A percentile compares a stretch with the other conserved stretches of the same genome.
phyloP scores from a whole-genome alignment of 495 filamentous ascomycete species.

The Daldinia grandis region DNA sequence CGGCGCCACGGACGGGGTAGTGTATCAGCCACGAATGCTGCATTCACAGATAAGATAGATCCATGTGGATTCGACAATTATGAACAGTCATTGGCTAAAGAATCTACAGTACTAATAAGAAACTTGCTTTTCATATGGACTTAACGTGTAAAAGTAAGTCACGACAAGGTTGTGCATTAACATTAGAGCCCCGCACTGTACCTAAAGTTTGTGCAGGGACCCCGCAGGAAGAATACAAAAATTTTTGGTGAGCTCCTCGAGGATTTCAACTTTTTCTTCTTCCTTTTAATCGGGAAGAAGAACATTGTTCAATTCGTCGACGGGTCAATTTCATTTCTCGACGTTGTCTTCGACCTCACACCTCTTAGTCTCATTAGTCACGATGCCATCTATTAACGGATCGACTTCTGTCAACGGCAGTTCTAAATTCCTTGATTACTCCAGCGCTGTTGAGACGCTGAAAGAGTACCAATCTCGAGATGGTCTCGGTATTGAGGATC shows the following conservation, averaged over 20 bases:
- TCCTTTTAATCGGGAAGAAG: conserved; percentile 68
- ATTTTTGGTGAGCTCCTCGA: conserved; percentile 32
- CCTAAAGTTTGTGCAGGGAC: conserved; percentile 21
- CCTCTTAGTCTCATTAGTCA: conserved; percentile 21
- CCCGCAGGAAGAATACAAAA: conserved; percentile 24
- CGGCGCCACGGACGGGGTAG: neutral
- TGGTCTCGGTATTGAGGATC: conserved; percentile 81
- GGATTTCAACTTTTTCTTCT: conserved; percentile 53
- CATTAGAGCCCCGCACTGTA: conserved; percentile 22
- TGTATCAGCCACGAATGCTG: neutral
- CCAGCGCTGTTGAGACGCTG: conserved; percentile 79
- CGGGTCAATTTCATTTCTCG: conserved; percentile 48
- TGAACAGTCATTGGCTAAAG: neutral
- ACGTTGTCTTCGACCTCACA: conserved; percentile 51
- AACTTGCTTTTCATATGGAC: neutral
- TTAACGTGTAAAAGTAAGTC: neutral
- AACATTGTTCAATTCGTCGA: conserved; percentile 61
- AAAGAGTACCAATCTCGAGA: conserved; percentile 77
- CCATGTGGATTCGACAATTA: neutral
- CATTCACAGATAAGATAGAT: neutral
- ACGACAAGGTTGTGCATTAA: neutral
- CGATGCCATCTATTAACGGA: conserved; percentile 41
- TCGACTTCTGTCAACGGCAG: conserved; percentile 46
- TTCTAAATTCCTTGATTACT: conserved; percentile 56
- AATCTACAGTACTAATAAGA: neutral